A percentile compares a stretch with the other conserved stretches of the same genome.
Conservation (phyloP, 441 rosid genomes). For the Gossypium davidsonii region DNA sequence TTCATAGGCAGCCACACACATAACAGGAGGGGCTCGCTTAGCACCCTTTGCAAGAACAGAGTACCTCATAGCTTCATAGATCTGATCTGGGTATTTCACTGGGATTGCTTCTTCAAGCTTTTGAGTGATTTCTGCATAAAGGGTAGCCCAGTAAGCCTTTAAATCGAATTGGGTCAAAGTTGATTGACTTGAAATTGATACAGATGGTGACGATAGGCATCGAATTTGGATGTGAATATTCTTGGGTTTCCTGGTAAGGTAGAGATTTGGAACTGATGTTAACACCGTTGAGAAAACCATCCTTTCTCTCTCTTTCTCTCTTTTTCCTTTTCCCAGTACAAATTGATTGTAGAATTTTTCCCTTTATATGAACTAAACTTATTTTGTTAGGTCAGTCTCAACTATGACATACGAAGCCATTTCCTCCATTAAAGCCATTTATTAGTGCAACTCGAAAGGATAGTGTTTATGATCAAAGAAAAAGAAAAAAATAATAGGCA, state of each 20-base stretch:
- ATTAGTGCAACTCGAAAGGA: background rate
- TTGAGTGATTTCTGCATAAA: conserved; percentile 54
- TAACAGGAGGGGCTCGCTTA: conserved; percentile 84
- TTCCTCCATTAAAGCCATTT: no score
- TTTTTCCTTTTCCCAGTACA: background rate
- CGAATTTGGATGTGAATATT: conserved; percentile 25
- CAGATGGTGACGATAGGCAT: conserved; percentile 25
- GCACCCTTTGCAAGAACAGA: conserved; percentile 77
- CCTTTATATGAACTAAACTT: background rate
- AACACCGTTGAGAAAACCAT: conserved; percentile 24
- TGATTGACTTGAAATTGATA: conserved; percentile 23
- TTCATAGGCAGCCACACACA: conserved; percentile 88
- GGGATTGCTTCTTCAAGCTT: conserved; percentile 77
- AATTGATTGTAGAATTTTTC: background rate
- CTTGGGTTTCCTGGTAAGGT: conserved; percentile 22
- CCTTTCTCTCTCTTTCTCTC: background rate
- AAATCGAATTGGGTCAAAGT: conserved; percentile 53
- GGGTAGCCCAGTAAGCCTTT: conserved; percentile 63
- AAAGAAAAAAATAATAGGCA: no score
- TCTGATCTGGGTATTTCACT: conserved; percentile 53
- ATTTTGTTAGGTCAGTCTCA: background rate
- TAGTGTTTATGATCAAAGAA: background rate
- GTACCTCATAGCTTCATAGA: conserved; percentile 88
- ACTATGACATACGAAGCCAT: no score
- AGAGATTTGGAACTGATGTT: conserved; percentile 21